Evolutionary conservation across 495 filamentous ascomycete species (phyloP), one percentile per base, ranked within the genome.

Genomic region (Venustampulla echinocandica): DNA sequence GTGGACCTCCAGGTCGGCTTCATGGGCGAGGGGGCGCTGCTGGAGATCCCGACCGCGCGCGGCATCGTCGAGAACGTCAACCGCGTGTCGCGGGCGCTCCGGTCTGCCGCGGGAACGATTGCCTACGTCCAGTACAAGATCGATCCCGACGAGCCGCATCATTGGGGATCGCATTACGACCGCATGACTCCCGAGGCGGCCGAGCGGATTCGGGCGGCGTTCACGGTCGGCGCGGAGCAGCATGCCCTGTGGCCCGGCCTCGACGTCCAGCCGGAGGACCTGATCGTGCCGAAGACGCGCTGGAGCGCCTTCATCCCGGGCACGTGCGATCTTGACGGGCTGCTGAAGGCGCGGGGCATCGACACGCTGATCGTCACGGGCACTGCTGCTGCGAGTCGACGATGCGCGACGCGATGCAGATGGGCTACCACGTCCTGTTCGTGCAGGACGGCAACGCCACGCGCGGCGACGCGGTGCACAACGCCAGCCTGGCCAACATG

Each of bases 1-100:
- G 15, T 37, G 6, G 34, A 37, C 15, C 34, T 37, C 34, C 34
- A 37, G 34, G 34, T 37, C 15, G 34, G 34, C 34, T 37, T 37
- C 34, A 37, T 37, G 34, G 34, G 34, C 34, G 34, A 37, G 34
- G 34, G 34, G 15, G 34, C 34, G 34, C 34, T 37, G 34, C 34
- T 37, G 9, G 15, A 37, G 15, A 37, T 37, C 6, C 34, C 34
- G 15, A 37, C 15, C 15, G 34, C 34, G 34, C 34, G 34, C 15
- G 27, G 27, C n/a, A 30, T 30, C n/a, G 27, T 30, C n/a, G 27
- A 30, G 27, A 30, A 30, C n/a, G 27, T 30, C 27, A 30, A 30
- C n/a, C 27, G 27, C 7, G 27, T 30, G 27, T 30, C 27, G n/a
- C 7, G n/a, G n/a, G 27, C 27, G 27, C 27, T 30, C 7, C 27